phyloP scores from a whole-genome alignment of 345 rosid genomes.

The Rhizophora apiculata region DNA sequence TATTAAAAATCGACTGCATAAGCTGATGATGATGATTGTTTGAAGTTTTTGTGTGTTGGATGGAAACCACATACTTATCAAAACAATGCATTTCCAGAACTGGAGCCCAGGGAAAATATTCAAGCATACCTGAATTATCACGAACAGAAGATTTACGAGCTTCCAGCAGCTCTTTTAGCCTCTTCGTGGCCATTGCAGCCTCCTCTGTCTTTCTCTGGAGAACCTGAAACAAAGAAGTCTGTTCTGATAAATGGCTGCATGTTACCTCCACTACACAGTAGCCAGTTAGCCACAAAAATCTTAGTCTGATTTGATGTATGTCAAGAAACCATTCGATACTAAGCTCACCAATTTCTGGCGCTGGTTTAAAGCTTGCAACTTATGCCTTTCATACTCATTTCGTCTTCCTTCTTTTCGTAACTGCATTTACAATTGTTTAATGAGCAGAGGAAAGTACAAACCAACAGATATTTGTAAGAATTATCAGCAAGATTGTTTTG shows the following conservation, averaged over 20 bases:
- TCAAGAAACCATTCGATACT: neutral
- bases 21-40: neutral
- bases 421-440: conserved; percentile 40
- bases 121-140: conserved; percentile 56
- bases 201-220: conserved; percentile 99
- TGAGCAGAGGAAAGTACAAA: conserved; percentile 4
- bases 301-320: neutral
- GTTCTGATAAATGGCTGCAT: conserved; percentile 12
- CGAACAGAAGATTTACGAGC: conserved; percentile 87
- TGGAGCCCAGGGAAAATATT: neutral
- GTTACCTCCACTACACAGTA: conserved; percentile 8
- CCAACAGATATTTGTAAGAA: neutral
- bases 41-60: conserved; percentile 4
- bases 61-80: conserved; percentile 1
- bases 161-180: conserved; percentile 95
- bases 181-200: conserved; percentile 97
- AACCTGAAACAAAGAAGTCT: conserved; percentile 53
- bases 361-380: conserved; percentile 90
- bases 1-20: conserved; percentile 9
- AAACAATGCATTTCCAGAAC: conserved; percentile 8
- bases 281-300: neutral
- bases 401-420: conserved; percentile 92
- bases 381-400: conserved; percentile 98
- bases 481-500: neutral
- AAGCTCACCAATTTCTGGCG: conserved; percentile 86